Evolutionary conservation across 805 yeast species (phyloP).

Genomic region (Torulaspora microellipsoides): DNA sequence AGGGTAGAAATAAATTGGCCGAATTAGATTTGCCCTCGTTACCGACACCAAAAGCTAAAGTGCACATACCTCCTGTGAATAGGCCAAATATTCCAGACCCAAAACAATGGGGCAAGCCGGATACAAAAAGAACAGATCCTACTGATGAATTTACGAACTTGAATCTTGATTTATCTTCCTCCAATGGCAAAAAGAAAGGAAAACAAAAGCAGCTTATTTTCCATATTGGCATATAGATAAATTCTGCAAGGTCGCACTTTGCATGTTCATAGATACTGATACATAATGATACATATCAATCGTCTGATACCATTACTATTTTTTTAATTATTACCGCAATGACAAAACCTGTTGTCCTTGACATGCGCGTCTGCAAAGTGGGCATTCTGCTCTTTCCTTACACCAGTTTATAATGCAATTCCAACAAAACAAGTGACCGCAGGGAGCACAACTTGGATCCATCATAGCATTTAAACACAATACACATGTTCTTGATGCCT

Average conservation of each 20-base stretch:
- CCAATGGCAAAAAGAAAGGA: slow-evolving; percentile 36
- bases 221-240: slow-evolving; percentile 43
- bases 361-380: slow-evolving; percentile 75
- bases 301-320: background rate
- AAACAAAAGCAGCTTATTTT: slow-evolving; percentile 53
- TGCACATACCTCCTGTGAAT: slow-evolving; percentile 55
- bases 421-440: slow-evolving; percentile 97
- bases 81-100: slow-evolving; percentile 37
- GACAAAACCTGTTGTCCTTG: slow-evolving; percentile 48
- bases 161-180: slow-evolving; percentile 12
- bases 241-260: background rate
- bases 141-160: slow-evolving; percentile 11
- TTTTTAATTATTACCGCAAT: slow-evolving; percentile 1
- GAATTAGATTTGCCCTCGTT: slow-evolving; percentile 46
- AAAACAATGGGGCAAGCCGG: slow-evolving; percentile 34
- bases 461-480: slow-evolving; percentile 76
- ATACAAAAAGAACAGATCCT: background rate
- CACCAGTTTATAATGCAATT: slow-evolving; percentile 85
- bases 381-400: slow-evolving; percentile 82
- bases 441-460: slow-evolving; percentile 78
- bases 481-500: slow-evolving; percentile 69
- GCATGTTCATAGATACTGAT: background rate
- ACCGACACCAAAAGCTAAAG: slow-evolving; percentile 33
- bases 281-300: background rate
- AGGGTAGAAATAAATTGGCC: slow-evolving; percentile 17